Evolutionary conservation across 345 rosid genomes (phyloP).

Genomic region (Xanthoceras sorbifolium): DNA sequence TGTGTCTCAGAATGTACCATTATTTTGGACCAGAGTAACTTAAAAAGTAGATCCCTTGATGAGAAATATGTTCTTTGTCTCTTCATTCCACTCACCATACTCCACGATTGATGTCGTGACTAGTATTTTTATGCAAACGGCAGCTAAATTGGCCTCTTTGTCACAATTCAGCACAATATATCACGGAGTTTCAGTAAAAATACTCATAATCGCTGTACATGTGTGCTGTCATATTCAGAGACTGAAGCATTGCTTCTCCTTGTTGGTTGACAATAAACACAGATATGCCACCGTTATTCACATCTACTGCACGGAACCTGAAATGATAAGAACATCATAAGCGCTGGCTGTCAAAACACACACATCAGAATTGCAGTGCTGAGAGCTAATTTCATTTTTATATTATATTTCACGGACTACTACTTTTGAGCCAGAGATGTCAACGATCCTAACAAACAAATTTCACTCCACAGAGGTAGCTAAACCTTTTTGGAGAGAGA

Average conservation of each 20-base stretch:
- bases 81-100: neutral
- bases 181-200: slow-evolving; percentile 28
- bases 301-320: slow-evolving; percentile 63
- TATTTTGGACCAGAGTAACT: slow-evolving; percentile 1
- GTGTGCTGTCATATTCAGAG: slow-evolving; percentile 63
- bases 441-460: neutral
- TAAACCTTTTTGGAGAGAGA: neutral
- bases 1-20: neutral
- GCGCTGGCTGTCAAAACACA: neutral
- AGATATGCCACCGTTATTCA: slow-evolving; percentile 60
- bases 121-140: neutral
- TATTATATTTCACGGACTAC: neutral
- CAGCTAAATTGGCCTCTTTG: neutral
- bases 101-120: slow-evolving; percentile 1
- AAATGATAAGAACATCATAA: slow-evolving; percentile 6
- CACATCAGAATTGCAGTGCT: slow-evolving; percentile 1
- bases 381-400: neutral
- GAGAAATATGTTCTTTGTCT: neutral
- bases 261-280: slow-evolving; percentile 45
- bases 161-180: neutral
- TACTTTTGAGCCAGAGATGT: neutral
- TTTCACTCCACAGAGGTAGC: neutral
- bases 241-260: slow-evolving; percentile 71
- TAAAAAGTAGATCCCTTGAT: neutral
- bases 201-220: slow-evolving; percentile 53